Conservation (phyloP, 2,329 filamentous ascomycete species). For the Alternaria sp. region DNA sequence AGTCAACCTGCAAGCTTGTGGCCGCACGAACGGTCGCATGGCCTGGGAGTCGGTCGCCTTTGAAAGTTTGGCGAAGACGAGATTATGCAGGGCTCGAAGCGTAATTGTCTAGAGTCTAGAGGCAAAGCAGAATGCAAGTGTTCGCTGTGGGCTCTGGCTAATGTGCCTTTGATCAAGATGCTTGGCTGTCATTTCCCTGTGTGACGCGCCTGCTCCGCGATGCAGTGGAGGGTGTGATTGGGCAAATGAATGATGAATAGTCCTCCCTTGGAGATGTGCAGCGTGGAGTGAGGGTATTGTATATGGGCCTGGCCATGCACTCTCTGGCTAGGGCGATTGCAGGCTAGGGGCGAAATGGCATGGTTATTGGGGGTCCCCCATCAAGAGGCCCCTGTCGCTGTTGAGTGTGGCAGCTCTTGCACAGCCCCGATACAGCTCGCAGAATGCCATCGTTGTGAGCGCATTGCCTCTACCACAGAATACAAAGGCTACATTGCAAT, state of each 20-base stretch:
- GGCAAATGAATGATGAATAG: conserved; percentile 17
- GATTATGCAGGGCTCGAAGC: conserved; percentile 19
- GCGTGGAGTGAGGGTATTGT: conserved; percentile 27
- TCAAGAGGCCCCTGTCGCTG: conserved; percentile 36
- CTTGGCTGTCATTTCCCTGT: conserved; percentile 23
- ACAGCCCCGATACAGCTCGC: conserved; percentile 26
- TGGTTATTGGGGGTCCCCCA: conserved; percentile 17
- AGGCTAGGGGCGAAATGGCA: conserved; percentile 35
- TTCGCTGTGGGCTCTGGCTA: conserved; percentile 8
- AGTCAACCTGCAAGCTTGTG: conserved; percentile 26
- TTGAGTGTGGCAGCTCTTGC: conserved; percentile 25
- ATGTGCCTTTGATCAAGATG: conserved; percentile 5
- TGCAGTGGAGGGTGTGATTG: conserved; percentile 18
- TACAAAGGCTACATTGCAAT: conserved; percentile 15
- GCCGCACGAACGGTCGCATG: conserved; percentile 36
- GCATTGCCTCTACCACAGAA: conserved; percentile 15
- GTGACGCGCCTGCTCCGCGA: conserved; percentile 18
- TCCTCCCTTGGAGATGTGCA: conserved; percentile 25
- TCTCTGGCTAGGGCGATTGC: conserved; percentile 27
- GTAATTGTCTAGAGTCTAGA: conserved; percentile 1
- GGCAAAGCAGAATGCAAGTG: neutral
- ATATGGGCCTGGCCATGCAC: conserved; percentile 34
- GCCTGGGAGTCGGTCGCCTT: conserved; percentile 20
- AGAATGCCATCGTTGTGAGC: conserved; percentile 5
- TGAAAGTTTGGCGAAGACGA: conserved; percentile 17